phyloP scores from a whole-genome alignment of 2,329 filamentous ascomycete genomes.

The Monosporascus cannonballus region DNA sequence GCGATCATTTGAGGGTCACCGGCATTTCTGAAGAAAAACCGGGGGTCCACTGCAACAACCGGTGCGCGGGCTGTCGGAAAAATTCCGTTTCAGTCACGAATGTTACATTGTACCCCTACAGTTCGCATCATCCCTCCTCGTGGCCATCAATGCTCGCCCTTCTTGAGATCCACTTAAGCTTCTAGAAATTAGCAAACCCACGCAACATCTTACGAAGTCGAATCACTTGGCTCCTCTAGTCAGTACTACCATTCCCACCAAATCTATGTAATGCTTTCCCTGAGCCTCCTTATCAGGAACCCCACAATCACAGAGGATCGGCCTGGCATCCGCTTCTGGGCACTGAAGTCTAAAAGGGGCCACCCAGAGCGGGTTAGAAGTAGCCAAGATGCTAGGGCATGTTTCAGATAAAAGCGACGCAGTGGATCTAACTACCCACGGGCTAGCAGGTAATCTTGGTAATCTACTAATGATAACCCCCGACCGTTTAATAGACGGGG shows the following conservation, averaged over 20 bases:
- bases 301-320: not conserved
- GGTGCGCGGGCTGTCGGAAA: not conserved
- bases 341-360: not conserved
- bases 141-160: not conserved
- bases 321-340: not conserved
- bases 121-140: not conserved
- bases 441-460: not conserved
- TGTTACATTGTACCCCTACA: not conserved
- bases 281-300: not conserved
- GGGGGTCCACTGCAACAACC: not conserved
- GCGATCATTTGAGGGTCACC: not conserved
- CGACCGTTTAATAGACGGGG: not conserved
- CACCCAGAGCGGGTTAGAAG: not conserved
- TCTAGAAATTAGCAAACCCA: not conserved
- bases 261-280: not conserved
- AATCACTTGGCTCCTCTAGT: not conserved
- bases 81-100: not conserved
- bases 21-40: not conserved
- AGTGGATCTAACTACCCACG: not conserved
- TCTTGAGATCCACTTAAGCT: not conserved
- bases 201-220: not conserved
- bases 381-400: not conserved
- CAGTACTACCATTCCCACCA: not conserved
- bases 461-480: not conserved
- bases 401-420: not conserved